Percentiles rank a stretch among this genome's conserved stretches.
Evolutionary conservation across 73 alveolate species (phyloP).

Genomic region (Paramecium caudatum): DNA sequence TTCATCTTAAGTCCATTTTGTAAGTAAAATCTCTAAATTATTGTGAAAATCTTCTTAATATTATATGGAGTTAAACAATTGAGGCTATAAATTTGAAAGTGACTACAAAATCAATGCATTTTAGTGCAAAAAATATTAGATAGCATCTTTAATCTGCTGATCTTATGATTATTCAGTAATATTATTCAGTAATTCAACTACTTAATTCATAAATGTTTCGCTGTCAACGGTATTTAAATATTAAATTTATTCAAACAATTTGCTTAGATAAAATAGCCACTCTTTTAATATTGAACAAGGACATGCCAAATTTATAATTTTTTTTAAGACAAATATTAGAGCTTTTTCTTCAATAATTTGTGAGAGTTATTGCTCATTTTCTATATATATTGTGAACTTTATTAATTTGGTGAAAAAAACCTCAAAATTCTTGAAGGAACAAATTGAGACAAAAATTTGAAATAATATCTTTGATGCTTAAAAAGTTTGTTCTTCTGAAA

Average conservation of each 20-base stretch:
- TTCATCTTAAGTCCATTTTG: background rate
- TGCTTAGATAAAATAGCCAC: constrained; percentile 12
- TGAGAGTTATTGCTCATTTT: constrained; percentile 23
- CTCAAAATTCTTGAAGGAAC: constrained; percentile 8
- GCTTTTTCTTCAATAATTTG: constrained; percentile 24
- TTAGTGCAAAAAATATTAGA: background rate
- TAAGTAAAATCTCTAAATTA: background rate
- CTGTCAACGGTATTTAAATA: constrained; percentile 3
- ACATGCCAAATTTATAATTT: background rate
- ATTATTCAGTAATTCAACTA: background rate
- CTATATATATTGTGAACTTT: background rate
- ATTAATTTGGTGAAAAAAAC: constrained; percentile 3
- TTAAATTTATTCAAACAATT: background rate
- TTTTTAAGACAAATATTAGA: background rate
- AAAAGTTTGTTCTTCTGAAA: background rate
- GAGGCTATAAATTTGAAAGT: background rate
- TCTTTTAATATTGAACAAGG: background rate
- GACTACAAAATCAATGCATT: background rate
- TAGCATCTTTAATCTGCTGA: background rate
- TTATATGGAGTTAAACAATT: background rate
- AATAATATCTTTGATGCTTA: background rate
- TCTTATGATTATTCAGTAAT: background rate
- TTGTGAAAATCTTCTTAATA: background rate
- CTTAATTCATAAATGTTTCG: background rate
- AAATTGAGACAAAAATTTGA: background rate